Conservation (phyloP, 2,329 filamentous ascomycete genomes). For the Cryphonectria radicalis region DNA sequence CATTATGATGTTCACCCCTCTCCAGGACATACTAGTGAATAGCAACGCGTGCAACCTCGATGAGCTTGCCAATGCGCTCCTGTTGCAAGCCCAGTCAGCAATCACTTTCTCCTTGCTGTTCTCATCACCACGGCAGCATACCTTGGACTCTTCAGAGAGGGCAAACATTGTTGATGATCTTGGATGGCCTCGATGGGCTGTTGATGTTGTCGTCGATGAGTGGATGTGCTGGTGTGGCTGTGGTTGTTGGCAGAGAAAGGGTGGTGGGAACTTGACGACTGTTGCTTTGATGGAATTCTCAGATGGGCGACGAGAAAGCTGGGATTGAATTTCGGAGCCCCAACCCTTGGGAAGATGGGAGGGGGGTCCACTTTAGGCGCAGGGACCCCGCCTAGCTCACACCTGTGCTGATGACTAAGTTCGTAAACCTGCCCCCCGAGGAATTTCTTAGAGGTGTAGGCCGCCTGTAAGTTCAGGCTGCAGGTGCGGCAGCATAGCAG, state of each 20-base stretch:
- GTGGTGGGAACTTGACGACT: constrained; percentile 5
- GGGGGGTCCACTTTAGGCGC: not conserved
- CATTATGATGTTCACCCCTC: not conserved
- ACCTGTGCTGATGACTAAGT: constrained; percentile 15
- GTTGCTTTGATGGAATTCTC: constrained; percentile 24
- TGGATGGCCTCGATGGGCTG: constrained; percentile 2
- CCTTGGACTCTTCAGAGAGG: constrained; percentile 98
- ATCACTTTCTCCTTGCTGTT: not conserved
- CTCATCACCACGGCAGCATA: constrained; percentile 43
- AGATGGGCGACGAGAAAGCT: constrained; percentile 15
- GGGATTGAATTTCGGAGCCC: constrained; percentile 7
- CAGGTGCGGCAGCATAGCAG: not conserved
- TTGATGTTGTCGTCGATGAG: not conserved
- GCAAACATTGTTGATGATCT: constrained; percentile 54
- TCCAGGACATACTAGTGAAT: constrained; percentile 84
- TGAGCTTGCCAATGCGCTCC: constrained; percentile 98
- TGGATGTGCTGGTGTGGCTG: constrained; percentile 11
- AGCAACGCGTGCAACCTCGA: constrained; percentile 89
- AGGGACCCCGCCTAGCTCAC: constrained; percentile 1
- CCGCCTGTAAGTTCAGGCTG: not conserved
- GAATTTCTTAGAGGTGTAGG: not conserved
- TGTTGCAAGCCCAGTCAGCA: constrained; percentile 43
- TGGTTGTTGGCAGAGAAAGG: constrained; percentile 13
- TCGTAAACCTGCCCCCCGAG: not conserved
- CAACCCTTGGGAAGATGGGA: constrained; percentile 1